Conservation (phyloP, 2,329 filamentous ascomycete species). For the Fusarium scirpi region DNA sequence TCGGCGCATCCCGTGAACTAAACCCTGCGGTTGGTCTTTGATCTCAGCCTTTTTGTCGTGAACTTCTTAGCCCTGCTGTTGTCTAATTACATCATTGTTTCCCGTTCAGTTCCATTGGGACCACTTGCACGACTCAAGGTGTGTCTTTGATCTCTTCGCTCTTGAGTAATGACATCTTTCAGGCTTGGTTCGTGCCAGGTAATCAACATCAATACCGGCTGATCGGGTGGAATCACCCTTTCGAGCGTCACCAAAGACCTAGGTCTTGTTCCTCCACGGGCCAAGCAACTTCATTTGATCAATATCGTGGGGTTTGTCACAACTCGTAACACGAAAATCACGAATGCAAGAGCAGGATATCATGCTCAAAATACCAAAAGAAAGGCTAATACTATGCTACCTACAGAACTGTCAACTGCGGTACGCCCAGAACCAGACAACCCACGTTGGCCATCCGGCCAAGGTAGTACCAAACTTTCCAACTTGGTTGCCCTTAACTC, state of each 20-base stretch:
- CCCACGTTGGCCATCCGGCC: constrained; percentile 14
- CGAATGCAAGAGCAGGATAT: neutral
- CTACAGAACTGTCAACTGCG: constrained; percentile 28
- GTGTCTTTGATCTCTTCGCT: neutral
- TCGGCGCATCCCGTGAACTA: neutral
- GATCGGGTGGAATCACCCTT: neutral
- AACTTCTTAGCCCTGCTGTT: neutral
- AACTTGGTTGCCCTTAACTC: constrained; percentile 16
- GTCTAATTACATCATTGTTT: constrained; percentile 21
- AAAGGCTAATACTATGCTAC: constrained; percentile 44
- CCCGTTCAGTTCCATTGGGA: constrained; percentile 11
- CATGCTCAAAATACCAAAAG: constrained; percentile 17
- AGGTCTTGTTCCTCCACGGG: neutral
- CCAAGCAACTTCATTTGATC: neutral
- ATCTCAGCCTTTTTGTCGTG: neutral
- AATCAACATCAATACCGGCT: neutral
- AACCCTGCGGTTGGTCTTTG: neutral
- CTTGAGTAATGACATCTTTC: constrained; percentile 12
- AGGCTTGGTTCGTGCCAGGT: neutral
- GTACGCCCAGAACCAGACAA: constrained; percentile 28
- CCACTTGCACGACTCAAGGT: constrained; percentile 12
- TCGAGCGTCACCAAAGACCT: neutral
- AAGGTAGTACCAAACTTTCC: constrained; percentile 19
- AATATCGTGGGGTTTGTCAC: neutral
- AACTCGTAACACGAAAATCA: neutral